Conservation (phyloP, 129 eudicot genomes). For the Logfia minima region DNA sequence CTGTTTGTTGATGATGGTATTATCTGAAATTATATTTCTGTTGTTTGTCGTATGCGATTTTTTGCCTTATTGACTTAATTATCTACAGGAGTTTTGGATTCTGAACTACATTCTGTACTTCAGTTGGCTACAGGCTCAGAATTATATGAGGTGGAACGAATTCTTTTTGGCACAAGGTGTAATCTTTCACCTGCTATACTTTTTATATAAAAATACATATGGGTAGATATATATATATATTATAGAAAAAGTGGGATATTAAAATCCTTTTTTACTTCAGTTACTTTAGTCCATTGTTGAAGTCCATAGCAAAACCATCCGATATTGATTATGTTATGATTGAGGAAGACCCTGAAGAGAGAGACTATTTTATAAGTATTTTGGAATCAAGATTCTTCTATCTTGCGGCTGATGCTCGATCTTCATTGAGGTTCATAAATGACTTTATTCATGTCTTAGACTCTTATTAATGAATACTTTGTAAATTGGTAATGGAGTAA, state of each 20-base stretch:
- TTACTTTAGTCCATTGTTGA: constrained; percentile 89
- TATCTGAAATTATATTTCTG: background rate
- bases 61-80: constrained; percentile 19
- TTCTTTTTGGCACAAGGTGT: constrained; percentile 91
- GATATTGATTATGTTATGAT: constrained; percentile 67
- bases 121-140: constrained; percentile 90
- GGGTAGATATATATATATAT: background rate
- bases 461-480: background rate
- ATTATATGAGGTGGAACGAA: constrained; percentile 69
- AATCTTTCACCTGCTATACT: constrained; percentile 3
- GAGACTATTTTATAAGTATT: constrained; percentile 68
- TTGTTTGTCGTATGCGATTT: background rate
- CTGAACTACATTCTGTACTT: constrained; percentile 80
- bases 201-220: no score
- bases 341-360: constrained; percentile 80
- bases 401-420: constrained; percentile 98
- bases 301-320: constrained; percentile 61
- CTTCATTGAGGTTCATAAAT: constrained; percentile 69
- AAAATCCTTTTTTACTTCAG: constrained; percentile 40
- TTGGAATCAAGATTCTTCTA: constrained; percentile 83
- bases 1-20: background rate
- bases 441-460: background rate
- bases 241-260: constrained; percentile 1
- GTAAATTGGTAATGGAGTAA: background rate
- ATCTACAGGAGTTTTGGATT: constrained; percentile 53